Percentiles rank a stretch among this genome's conserved stretches.
These are phyloP conservation scores for Begonia peltatifolia DNA, from an alignment of 306 rosid genomes.

Conservation along the genomic window DNA sequence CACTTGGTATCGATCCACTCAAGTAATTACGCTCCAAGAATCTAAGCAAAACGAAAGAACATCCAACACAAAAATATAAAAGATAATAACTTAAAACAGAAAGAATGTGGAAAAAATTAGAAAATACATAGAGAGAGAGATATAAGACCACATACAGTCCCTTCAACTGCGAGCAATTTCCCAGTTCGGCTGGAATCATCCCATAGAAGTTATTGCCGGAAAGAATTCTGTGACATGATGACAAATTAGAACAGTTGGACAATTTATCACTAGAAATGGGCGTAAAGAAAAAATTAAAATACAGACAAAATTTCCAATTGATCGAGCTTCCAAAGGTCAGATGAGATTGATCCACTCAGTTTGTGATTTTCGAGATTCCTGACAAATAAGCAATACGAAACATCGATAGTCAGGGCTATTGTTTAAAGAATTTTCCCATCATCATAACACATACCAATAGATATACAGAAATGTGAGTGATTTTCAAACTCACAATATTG, in stretches of 20 bases:
- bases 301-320: constrained; percentile 72
- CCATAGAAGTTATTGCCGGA: constrained; percentile 75
- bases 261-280: constrained; percentile 1
- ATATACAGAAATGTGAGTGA: too few species aligned
- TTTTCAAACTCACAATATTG: constrained; percentile 48
- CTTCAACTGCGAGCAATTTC: constrained; percentile 71
- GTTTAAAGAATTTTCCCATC: too few species aligned
- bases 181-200: constrained; percentile 80
- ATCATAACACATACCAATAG: too few species aligned
- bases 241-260: constrained; percentile 9
- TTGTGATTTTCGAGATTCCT: constrained; percentile 66
- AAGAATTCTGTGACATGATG: constrained; percentile 51
- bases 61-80: too few species aligned
- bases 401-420: background rate
- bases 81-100: background rate
- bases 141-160: constrained; percentile 42
- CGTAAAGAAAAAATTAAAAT: constrained; percentile 3
- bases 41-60: constrained; percentile 26
- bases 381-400: constrained; percentile 18
- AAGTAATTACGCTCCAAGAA: constrained; percentile 92
- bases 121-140: constrained; percentile 3
- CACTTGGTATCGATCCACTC: constrained; percentile 67
- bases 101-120: background rate
- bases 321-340: constrained; percentile 84
- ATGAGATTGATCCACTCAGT: constrained; percentile 62